Percentiles rank a stretch among this genome's conserved stretches.
phyloP scores from a whole-genome alignment of 768 basidiomycete genomes.

The Amanita pseudoporphyria region DNA sequence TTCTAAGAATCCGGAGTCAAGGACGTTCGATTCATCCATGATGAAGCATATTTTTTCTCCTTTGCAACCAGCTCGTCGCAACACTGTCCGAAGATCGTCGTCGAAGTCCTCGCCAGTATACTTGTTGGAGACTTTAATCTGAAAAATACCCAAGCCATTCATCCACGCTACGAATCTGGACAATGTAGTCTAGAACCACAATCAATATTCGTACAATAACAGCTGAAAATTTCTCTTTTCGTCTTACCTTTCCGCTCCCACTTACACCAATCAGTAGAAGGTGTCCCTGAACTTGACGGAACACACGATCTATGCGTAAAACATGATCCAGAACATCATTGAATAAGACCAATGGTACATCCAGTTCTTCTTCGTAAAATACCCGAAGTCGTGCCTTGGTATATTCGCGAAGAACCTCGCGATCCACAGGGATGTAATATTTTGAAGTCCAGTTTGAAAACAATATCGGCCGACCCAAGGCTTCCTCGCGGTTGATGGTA shows the following conservation, averaged over 20 bases:
- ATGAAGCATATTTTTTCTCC: slow-evolving; percentile 99
- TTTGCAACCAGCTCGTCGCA: slow-evolving; percentile 94
- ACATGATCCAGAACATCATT: slow-evolving; percentile 99
- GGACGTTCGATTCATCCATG: slow-evolving; percentile 99
- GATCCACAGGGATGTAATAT: slow-evolving; percentile 90
- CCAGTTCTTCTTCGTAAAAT: slow-evolving; percentile 99
- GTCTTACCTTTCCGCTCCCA: slow-evolving; percentile 89
- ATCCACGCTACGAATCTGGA: slow-evolving; percentile 99
- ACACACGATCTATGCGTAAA: slow-evolving; percentile 94
- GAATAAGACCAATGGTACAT: slow-evolving; percentile 95
- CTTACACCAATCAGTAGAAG: slow-evolving; percentile 94
- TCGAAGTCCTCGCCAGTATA: slow-evolving; percentile 99
- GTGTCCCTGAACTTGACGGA: slow-evolving; percentile 97
- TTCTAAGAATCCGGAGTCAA: slow-evolving; percentile 97
- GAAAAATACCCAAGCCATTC: slow-evolving; percentile 98
- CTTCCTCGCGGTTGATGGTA: slow-evolving; percentile 80
- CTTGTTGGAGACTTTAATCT: slow-evolving; percentile 99
- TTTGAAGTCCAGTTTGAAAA: slow-evolving; percentile 99
- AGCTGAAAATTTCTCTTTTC: slow-evolving; percentile 12
- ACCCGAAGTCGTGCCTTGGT: slow-evolving; percentile 93
- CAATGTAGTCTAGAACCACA: slow-evolving; percentile 67
- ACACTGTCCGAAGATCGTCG: slow-evolving; percentile 90
- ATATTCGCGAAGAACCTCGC: slow-evolving; percentile 89
- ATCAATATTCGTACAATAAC: neutral
- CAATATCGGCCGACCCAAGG: slow-evolving; percentile 80